phyloP scores from a whole-genome alignment of 2,329 filamentous ascomycete species.

The Fusarium xylarioides region DNA sequence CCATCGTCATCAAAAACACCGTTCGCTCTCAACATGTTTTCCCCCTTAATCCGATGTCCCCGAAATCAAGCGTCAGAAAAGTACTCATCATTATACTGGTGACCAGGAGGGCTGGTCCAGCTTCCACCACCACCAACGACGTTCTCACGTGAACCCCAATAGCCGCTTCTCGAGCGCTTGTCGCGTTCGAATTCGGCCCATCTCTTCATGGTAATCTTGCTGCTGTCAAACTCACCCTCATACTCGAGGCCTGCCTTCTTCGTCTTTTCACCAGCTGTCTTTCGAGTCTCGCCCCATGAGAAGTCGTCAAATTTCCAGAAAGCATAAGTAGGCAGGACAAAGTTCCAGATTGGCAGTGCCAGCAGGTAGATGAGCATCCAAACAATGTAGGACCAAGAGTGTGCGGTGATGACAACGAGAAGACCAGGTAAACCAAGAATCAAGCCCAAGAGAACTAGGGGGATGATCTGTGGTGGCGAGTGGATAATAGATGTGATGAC shows the following conservation, averaged over 20 bases:
- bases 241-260: conserved; percentile 88
- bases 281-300: conserved; percentile 97
- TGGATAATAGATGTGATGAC: conserved; percentile 87
- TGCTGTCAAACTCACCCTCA: conserved; percentile 97
- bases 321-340: conserved; percentile 89
- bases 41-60: conserved; percentile 22
- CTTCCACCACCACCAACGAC: conserved; percentile 53
- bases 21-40: conserved; percentile 32
- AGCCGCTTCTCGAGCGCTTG: conserved; percentile 59
- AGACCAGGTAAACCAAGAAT: conserved; percentile 94
- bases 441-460: conserved; percentile 84
- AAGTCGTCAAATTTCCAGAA: conserved; percentile 99
- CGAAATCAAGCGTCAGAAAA: conserved; percentile 59
- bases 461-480: conserved; percentile 83
- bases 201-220: conserved; percentile 99
- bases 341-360: conserved; percentile 97
- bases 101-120: conserved; percentile 55
- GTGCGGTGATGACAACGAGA: conserved; percentile 91
- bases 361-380: conserved; percentile 98
- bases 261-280: conserved; percentile 89
- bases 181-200: conserved; percentile 95
- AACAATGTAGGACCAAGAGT: conserved; percentile 87
- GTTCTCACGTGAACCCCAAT: conserved; percentile 64
- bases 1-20: conserved; percentile 36
- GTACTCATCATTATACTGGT: conserved; percentile 64